Evolutionary conservation across 2,329 filamentous ascomycete genomes (phyloP).

Genomic region (Endothia cerciana): DNA sequence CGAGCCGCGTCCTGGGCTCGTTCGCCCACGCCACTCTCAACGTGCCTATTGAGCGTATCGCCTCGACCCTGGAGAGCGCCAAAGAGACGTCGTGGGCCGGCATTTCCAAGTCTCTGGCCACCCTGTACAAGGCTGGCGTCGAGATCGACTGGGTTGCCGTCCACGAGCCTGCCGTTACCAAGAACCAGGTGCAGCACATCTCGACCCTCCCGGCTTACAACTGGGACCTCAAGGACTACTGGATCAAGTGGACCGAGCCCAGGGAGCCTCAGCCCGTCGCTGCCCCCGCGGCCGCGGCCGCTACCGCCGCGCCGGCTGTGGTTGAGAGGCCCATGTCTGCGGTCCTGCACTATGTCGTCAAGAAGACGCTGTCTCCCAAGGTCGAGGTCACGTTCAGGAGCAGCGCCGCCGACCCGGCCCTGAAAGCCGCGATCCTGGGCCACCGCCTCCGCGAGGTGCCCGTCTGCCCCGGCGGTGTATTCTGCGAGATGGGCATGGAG

Average conservation of each 20-base stretch:
- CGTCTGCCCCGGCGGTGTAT: slow-evolving; percentile 24
- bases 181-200: slow-evolving; percentile 19
- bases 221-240: slow-evolving; percentile 28
- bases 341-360: slow-evolving; percentile 25
- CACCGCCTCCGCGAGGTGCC: slow-evolving; percentile 25
- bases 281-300: not conserved
- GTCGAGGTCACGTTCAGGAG: slow-evolving; percentile 23
- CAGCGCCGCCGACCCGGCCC: slow-evolving; percentile 18
- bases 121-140: slow-evolving; percentile 17
- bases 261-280: slow-evolving; percentile 10
- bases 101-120: slow-evolving; percentile 21
- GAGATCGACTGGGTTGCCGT: slow-evolving; percentile 26
- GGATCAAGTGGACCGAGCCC: slow-evolving; percentile 26
- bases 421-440: slow-evolving; percentile 21
- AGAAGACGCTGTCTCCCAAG: slow-evolving; percentile 24
- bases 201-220: slow-evolving; percentile 20
- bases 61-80: slow-evolving; percentile 60
- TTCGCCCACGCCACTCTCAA: slow-evolving; percentile 60
- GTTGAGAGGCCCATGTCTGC: slow-evolving; percentile 20
- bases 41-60: slow-evolving; percentile 56
- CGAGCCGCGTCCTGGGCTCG: slow-evolving; percentile 62
- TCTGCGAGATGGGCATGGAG: slow-evolving; percentile 24
- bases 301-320: slow-evolving; percentile 4
- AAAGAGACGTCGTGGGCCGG: slow-evolving; percentile 42
- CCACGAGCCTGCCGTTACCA: slow-evolving; percentile 17